Evolutionary conservation across 2,329 filamentous ascomycete genomes (phyloP).

Genomic region (Sclerotinia glacialis): DNA sequence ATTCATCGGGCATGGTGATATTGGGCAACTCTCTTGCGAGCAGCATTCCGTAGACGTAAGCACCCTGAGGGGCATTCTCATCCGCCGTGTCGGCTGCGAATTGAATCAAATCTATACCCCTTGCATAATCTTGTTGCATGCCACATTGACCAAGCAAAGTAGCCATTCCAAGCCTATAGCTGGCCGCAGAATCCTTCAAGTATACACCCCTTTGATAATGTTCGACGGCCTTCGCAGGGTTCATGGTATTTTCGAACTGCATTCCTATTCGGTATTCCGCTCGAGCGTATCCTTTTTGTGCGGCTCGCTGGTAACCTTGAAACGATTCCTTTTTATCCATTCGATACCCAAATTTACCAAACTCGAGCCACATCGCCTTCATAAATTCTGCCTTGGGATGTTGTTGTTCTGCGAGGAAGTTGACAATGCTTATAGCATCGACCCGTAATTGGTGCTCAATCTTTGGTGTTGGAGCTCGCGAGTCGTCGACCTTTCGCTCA

Average conservation of each 20-base stretch:
- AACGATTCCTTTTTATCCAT: slow-evolving; percentile 96
- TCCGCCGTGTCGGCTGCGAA: slow-evolving; percentile 83
- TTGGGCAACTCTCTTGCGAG: slow-evolving; percentile 88
- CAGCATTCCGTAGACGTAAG: slow-evolving; percentile 94
- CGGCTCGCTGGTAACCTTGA: slow-evolving; percentile 78
- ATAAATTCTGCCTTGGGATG: slow-evolving; percentile 95
- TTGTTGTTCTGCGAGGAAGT: slow-evolving; percentile 83
- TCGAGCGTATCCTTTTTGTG: slow-evolving; percentile 78
- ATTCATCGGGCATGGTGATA: slow-evolving; percentile 71
- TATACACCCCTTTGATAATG: slow-evolving; percentile 84
- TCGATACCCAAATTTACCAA: slow-evolving; percentile 89
- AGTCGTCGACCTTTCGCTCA: slow-evolving; percentile 40
- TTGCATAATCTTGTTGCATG: slow-evolving; percentile 74
- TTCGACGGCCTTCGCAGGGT: slow-evolving; percentile 83
- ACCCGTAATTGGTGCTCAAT: slow-evolving; percentile 83
- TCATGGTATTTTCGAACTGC: slow-evolving; percentile 94
- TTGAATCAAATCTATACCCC: slow-evolving; percentile 78
- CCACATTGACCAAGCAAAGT: slow-evolving; percentile 90
- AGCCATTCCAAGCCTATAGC: slow-evolving; percentile 92
- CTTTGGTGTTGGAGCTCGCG: slow-evolving; percentile 73
- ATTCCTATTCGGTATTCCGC: slow-evolving; percentile 97
- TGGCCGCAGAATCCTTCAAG: slow-evolving; percentile 81
- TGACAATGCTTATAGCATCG: slow-evolving; percentile 89
- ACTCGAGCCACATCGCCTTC: slow-evolving; percentile 94
- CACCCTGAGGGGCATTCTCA: slow-evolving; percentile 94